These are phyloP conservation scores for Juglanconis juglandina DNA, from an alignment of 2,329 filamentous ascomycete genomes.

Conservation along the genomic window DNA sequence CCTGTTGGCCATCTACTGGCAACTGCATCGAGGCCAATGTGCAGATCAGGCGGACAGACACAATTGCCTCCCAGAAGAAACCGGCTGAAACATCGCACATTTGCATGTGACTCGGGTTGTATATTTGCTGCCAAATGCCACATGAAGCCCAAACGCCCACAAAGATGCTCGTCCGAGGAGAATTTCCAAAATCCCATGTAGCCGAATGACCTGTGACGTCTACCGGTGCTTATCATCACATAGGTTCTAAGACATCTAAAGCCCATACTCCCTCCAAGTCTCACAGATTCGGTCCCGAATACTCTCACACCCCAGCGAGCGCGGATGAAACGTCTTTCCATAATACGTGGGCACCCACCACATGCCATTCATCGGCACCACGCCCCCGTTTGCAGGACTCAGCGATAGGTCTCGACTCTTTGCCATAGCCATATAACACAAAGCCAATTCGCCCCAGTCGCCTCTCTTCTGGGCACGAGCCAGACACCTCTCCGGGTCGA, in stretches of 20 bases:
- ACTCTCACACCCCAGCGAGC: slow-evolving; percentile 35
- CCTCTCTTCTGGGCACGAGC: slow-evolving; percentile 31
- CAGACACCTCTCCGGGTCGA: slow-evolving; percentile 36
- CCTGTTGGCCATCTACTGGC: no score
- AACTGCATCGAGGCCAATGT: no score
- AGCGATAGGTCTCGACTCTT: slow-evolving; percentile 33
- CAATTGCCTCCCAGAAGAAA: no score
- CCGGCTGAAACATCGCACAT: no score
- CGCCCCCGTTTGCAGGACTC: slow-evolving; percentile 25
- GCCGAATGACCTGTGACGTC: no score
- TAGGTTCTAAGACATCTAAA: neutral
- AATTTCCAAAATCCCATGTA: no score
- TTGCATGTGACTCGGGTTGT: no score
- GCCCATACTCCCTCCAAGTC: slow-evolving; percentile 25
- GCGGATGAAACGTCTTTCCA: slow-evolving; percentile 44
- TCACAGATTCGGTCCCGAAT: slow-evolving; percentile 34
- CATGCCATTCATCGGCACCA: slow-evolving; percentile 34
- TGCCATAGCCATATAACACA: slow-evolving; percentile 44
- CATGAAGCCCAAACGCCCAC: no score
- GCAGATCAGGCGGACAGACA: no score
- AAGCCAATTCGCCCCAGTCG: slow-evolving; percentile 41
- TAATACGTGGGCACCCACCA: slow-evolving; percentile 47
- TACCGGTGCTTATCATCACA: no score
- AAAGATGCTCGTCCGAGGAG: no score
- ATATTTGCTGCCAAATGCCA: no score